These are phyloP conservation scores for Chondrostereum purpureum DNA, from an alignment of 1,284 basidiomycete genomes.

Conservation along the genomic window DNA sequence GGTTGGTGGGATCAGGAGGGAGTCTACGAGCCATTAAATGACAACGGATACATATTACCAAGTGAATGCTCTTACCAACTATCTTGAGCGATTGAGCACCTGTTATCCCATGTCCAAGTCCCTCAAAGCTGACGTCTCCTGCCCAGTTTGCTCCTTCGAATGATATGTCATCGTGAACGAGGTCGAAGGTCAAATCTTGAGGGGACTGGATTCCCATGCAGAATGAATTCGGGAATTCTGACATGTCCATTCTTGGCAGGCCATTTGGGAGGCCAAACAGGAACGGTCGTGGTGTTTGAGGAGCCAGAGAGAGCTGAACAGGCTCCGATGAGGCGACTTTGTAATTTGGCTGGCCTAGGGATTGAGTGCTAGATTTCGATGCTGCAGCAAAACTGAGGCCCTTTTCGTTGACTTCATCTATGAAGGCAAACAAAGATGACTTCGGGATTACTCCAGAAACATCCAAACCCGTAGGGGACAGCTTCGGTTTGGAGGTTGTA, in stretches of 20 bases:
- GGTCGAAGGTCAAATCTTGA: slow-evolving; percentile 4
- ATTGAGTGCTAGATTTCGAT: no score
- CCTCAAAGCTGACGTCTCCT: neutral
- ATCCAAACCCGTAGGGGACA: no score
- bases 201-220: slow-evolving; percentile 2
- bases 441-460: slow-evolving; percentile 2
- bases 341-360: no score
- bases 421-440: slow-evolving; percentile 1
- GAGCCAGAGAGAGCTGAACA: no score
- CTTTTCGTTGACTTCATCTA: neutral
- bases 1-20: no score
- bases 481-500: neutral
- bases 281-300: neutral
- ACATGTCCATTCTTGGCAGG: neutral
- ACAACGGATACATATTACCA: no score
- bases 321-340: no score
- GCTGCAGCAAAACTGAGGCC: neutral
- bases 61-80: no score
- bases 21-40: no score
- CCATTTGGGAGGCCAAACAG: neutral
- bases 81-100: no score
- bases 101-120: no score
- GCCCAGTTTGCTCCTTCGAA: neutral
- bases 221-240: neutral
- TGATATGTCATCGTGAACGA: slow-evolving; percentile 3